phyloP scores from a whole-genome alignment of 306 rosid species.

The Dryas alaskensis region DNA sequence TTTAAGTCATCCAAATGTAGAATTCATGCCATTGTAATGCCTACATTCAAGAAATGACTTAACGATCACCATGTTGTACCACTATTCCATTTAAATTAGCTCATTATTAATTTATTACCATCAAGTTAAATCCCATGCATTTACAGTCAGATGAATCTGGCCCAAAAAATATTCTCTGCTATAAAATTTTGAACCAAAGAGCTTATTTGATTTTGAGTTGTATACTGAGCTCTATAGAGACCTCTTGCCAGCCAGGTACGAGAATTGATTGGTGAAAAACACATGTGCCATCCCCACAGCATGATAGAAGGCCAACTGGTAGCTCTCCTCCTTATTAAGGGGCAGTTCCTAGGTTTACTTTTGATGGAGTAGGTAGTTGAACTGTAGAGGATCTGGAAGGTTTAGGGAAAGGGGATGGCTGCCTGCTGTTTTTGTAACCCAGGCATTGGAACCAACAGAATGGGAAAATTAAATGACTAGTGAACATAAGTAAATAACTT shows the following conservation, averaged over 20 bases:
- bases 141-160: slow-evolving; percentile 8
- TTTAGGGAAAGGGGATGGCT: neutral
- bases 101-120: neutral
- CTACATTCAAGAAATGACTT: neutral
- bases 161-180: neutral
- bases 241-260: neutral
- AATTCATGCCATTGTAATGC: neutral
- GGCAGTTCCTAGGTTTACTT: neutral
- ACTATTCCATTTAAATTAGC: neutral
- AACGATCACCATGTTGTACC: neutral
- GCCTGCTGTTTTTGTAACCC: neutral
- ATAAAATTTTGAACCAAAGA: neutral
- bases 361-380: neutral
- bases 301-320: neutral
- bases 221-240: slow-evolving; percentile 6
- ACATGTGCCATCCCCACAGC: neutral
- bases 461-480: neutral
- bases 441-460: neutral
- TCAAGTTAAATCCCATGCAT: neutral
- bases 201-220: neutral
- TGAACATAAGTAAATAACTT: neutral
- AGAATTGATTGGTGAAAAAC: neutral
- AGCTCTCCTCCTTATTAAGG: neutral
- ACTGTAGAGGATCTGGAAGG: neutral
- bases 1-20: neutral